These are phyloP conservation scores for Colletotrichum tamarilloi DNA, from an alignment of 2,329 filamentous ascomycete genomes.

Conservation along the genomic window DNA sequence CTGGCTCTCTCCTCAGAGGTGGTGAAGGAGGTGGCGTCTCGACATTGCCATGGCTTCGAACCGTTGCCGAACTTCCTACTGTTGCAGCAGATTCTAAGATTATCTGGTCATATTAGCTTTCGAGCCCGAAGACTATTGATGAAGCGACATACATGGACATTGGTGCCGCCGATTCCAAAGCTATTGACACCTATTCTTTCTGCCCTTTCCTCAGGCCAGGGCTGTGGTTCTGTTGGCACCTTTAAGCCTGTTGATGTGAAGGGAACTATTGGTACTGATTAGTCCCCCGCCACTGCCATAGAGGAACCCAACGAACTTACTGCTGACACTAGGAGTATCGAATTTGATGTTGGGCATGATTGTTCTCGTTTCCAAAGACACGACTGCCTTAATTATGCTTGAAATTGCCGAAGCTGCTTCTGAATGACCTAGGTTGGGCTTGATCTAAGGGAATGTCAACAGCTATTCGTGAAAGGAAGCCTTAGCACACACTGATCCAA, in stretches of 20 bases:
- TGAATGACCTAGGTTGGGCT: conserved; percentile 52
- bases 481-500: conserved; percentile 39
- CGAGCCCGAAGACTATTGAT: no score
- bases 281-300: no score
- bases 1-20: conserved; percentile 4
- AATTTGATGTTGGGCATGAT: conserved; percentile 38
- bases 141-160: conserved; percentile 46
- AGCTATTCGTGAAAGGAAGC: no score
- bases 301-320: neutral
- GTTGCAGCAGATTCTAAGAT: conserved; percentile 22
- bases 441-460: conserved; percentile 43
- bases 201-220: conserved; percentile 41
- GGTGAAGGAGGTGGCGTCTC: conserved; percentile 21
- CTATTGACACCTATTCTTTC: conserved; percentile 49
- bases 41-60: conserved; percentile 4
- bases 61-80: neutral
- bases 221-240: conserved; percentile 40
- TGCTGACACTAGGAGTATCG: conserved; percentile 27
- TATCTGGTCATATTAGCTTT: neutral
- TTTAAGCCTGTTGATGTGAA: conserved; percentile 38
- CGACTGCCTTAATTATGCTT: conserved; percentile 45
- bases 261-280: conserved; percentile 28
- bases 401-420: conserved; percentile 48
- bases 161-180: conserved; percentile 53
- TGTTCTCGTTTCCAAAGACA: conserved; percentile 37